These are phyloP conservation scores for Straminergon stramineum DNA, from an alignment of 225 moss, liverwort and hornwort genomes.

Conservation along the genomic window DNA sequence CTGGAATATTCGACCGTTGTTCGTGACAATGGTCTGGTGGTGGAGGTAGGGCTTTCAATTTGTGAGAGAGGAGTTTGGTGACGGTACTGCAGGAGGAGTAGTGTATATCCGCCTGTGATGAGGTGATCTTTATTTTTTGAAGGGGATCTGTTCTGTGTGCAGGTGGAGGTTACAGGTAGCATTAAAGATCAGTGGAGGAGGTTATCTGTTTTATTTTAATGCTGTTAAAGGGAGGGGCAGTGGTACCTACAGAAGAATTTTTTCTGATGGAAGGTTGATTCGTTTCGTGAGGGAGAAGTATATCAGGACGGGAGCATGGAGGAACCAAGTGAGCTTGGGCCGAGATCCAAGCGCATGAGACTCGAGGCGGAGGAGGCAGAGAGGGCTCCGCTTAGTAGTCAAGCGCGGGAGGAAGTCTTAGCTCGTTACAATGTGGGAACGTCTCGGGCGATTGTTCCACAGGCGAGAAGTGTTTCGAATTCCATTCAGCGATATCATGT, in stretches of 20 bases:
- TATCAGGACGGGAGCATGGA: not conserved
- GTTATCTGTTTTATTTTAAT: not conserved
- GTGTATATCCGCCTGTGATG: not conserved
- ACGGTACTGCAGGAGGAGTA: not conserved
- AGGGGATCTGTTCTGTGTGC: not conserved
- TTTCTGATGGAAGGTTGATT: not conserved
- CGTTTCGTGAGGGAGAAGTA: not conserved
- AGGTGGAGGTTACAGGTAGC: not conserved
- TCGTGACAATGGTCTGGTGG: not conserved
- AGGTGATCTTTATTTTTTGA: not conserved
- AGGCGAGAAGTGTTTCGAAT: not conserved
- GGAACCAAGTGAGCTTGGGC: constrained; percentile 1
- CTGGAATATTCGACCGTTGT: not conserved
- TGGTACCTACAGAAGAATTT: too few species aligned
- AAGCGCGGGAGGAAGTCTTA: constrained; percentile 19
- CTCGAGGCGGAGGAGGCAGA: constrained; percentile 25
- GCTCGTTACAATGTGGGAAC: constrained; percentile 24
- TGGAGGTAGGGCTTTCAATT: not conserved
- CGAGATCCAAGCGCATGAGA: constrained; percentile 26
- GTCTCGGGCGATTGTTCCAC: not conserved
- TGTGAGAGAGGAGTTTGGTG: not conserved
- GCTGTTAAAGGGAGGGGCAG: not conserved
- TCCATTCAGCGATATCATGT: constrained; percentile 16
- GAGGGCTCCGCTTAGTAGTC: constrained; percentile 1
- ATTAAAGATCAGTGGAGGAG: not conserved